Evolutionary conservation across 805 yeast genomes (phyloP), one percentile per base, ranked within the genome.

Genomic region (Candida vartiovaarae): DNA sequence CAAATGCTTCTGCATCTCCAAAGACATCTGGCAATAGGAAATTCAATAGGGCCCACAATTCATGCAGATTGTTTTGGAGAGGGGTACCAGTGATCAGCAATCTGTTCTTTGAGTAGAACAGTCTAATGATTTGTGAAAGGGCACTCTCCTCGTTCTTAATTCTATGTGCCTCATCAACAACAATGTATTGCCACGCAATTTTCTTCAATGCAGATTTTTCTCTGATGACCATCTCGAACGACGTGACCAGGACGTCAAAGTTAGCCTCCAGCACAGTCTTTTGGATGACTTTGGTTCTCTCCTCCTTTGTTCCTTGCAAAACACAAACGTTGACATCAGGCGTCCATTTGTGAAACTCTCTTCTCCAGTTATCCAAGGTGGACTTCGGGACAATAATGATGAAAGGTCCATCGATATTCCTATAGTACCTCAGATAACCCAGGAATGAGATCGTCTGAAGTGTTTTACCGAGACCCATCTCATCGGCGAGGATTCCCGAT

Each of bases 381-480:
- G 96, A 87, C 62, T 93, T 93, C 8, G 99, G 99, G 3, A 90
- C 98, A 46, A 91, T 83, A 27, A 93, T 80, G 38, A 93, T 76
- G 57, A 83, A 87, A 0, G 99, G 99, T 0, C 99, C 99, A 48
- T 82, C 84, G 11, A 90, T 75, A 28, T 79, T 75, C 54, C 80
- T 80, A 43, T 81, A 70, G 59, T 87, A 88, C 50, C 97, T 75
- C 47, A 93, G 65, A 60, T 85, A 88, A 0, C 97, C 98, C 39
- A 91, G 66, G 55, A 91, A 93, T 2, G 98, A 78, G 38, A 91
- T 88, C 0, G 98, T 91, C 65, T 91, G 99, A 44, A 93, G 68
- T 5, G 99, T 91, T 64, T 91, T 91, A 44, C 99, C 99, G 34
- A 91, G 72, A 3, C 99, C 99, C 99, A 93, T 91, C 62, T 91